These are phyloP conservation scores for Peronospora belbahrii DNA, from an alignment of 352 stramenopile species.

Conservation along the genomic window DNA sequence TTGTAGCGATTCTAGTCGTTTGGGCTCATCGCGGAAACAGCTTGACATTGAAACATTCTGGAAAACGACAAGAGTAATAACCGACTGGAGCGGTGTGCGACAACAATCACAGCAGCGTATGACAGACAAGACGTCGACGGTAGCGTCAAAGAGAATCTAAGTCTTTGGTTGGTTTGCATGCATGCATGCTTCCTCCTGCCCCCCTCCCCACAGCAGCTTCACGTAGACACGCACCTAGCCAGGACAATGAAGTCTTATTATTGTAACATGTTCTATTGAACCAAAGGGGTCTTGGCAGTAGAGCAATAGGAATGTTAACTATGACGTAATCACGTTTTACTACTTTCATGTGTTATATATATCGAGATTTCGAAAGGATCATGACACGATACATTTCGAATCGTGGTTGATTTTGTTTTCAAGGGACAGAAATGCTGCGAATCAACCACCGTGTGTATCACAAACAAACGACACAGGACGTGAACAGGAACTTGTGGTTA, in stretches of 20 bases:
- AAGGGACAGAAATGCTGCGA: constrained; percentile 6
- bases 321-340: constrained; percentile 19
- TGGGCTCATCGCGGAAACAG: not conserved
- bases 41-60: not conserved
- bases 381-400: constrained; percentile 4
- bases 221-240: not conserved
- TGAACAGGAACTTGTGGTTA: no score
- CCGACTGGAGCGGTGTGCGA: not conserved
- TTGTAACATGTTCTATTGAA: no score
- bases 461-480: no score
- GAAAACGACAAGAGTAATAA: not conserved
- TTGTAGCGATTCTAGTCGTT: constrained; percentile 15
- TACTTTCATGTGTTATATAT: not conserved
- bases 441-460: no score
- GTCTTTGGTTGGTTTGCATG: not conserved
- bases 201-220: not conserved
- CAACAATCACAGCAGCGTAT: not conserved
- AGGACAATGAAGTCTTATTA: not conserved
- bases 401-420: constrained; percentile 14
- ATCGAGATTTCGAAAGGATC: no score
- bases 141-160: constrained; percentile 11
- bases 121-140: constrained; percentile 14
- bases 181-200: no score
- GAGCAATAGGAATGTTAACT: constrained; percentile 13
- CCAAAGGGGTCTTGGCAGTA: constrained; percentile 1